Evolutionary conservation across 805 yeast species (phyloP), one percentile per base, ranked within the genome.

Genomic region (Candida jianshihensis): DNA sequence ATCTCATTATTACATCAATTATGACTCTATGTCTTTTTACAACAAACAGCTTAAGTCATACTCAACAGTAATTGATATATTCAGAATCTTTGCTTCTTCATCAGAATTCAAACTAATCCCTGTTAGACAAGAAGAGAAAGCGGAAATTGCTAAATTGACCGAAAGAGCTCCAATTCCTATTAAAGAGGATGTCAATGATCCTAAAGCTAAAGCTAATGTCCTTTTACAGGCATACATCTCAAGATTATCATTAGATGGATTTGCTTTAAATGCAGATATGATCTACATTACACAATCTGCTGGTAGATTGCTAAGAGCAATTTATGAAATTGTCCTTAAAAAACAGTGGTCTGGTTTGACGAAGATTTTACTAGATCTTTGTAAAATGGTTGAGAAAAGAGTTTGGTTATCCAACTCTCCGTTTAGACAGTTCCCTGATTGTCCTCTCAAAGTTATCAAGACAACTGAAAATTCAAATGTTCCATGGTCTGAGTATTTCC

Each of bases 211-310:
- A 55, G 73, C 85, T 16, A 87, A 80, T 46, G 75, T 87, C 7
- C 58, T 92, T 26, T 61, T 92, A 11, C 98, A 92, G 53, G 74
- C 96, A 0, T 87, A 84, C 49, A 84, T 92, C n/a, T 83, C 96
- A 1, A 61, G 79, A 26, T 62, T 89, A 18, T 63, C 67, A 9
- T 63, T 92, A 14, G 92, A 83, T 1, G 97, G 97, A 0, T 85
- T 86, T 62, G 96, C 97, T 0, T 60, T 94, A 41, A 77, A 82
- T 71, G 78, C 96, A 1, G 99, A 92, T 63, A 87, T 89, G 96
- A 70, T 86, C 4, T 92, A 85, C 54, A 76, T 92, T 28, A 83
- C 92, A 0, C 97, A 92, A 57, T 86, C 94, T 28, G 97, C 96
- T 1, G 90, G 94, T 4, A 71, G 99, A 53, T 59, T 92, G 26